Evolutionary conservation across 345 rosid genomes (phyloP).

Genomic region (Orychophragmus violaceus): DNA sequence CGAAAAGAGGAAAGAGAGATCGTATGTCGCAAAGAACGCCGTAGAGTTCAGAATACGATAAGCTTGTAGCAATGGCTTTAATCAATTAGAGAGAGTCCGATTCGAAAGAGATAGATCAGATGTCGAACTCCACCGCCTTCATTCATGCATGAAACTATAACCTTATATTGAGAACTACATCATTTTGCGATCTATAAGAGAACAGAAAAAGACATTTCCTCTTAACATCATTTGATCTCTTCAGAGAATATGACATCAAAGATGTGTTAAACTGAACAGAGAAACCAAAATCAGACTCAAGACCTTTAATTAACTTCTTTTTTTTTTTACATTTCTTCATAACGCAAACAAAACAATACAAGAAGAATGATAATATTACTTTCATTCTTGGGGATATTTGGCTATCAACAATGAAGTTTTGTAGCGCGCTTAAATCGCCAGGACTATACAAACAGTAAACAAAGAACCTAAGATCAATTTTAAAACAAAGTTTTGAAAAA

Average conservation of each 20-base stretch:
- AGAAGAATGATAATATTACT: slow-evolving; percentile 34
- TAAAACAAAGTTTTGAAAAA: background rate
- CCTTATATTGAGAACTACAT: background rate
- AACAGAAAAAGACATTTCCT: background rate
- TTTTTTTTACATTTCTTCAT: background rate
- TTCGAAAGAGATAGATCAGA: too few relatives aligned
- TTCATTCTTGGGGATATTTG: slow-evolving; percentile 69
- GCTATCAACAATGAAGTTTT: slow-evolving; percentile 71
- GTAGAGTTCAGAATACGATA: too few relatives aligned
- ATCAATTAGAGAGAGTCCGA: too few relatives aligned
- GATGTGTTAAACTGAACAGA: slow-evolving; percentile 48
- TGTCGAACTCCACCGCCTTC: too few relatives aligned
- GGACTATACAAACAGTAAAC: slow-evolving; percentile 35
- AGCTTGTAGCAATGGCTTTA: too few relatives aligned
- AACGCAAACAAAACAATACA: background rate
- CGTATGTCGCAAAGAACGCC: too few relatives aligned
- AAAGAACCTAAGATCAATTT: background rate
- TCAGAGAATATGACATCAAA: slow-evolving; percentile 58
- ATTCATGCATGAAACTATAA: too few relatives aligned
- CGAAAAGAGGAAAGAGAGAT: too few relatives aligned
- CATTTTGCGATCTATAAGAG: background rate
- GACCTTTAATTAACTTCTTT: background rate
- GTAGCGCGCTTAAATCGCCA: slow-evolving; percentile 53
- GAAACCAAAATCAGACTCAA: background rate
- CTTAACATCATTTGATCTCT: slow-evolving; percentile 33